A percentile compares a stretch with the other conserved stretches of the same genome.
Conservation (phyloP, 345 rosid genomes). For the Alliaria petiolata region DNA sequence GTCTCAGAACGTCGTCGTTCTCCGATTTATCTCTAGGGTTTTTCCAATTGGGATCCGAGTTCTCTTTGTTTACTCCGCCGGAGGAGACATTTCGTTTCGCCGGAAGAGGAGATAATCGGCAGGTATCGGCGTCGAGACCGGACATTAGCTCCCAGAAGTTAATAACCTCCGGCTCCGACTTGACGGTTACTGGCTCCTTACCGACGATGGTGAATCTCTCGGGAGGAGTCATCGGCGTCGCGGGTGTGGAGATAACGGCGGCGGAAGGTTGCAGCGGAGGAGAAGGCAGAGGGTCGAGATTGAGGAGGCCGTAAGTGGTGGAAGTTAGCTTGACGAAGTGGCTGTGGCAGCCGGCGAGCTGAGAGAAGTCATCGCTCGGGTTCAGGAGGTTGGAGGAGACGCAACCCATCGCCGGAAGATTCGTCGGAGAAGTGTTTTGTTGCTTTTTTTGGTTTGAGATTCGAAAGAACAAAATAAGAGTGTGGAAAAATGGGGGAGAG, state of each 20-base stretch:
- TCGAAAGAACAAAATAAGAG: no score
- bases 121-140: constrained; percentile 67
- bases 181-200: constrained; percentile 34
- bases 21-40: neutral
- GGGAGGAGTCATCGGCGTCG: constrained; percentile 59
- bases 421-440: neutral
- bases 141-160: constrained; percentile 92
- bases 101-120: constrained; percentile 53
- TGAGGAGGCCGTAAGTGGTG: constrained; percentile 85
- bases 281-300: constrained; percentile 68
- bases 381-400: constrained; percentile 68
- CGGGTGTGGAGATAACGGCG: constrained; percentile 14
- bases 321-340: constrained; percentile 89
- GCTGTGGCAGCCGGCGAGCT: constrained; percentile 59
- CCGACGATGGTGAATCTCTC: constrained; percentile 46
- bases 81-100: neutral
- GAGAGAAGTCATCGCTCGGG: constrained; percentile 64
- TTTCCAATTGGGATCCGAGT: constrained; percentile 41
- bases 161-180: constrained; percentile 55
- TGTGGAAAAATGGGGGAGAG: neutral
- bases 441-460: neutral
- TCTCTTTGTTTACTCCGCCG: constrained; percentile 43
- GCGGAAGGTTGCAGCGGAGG: neutral
- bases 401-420: constrained; percentile 55
- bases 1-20: neutral